These are phyloP conservation scores for Agastache rugosa DNA, from an alignment of 257 asterid species.

Conservation along the genomic window DNA sequence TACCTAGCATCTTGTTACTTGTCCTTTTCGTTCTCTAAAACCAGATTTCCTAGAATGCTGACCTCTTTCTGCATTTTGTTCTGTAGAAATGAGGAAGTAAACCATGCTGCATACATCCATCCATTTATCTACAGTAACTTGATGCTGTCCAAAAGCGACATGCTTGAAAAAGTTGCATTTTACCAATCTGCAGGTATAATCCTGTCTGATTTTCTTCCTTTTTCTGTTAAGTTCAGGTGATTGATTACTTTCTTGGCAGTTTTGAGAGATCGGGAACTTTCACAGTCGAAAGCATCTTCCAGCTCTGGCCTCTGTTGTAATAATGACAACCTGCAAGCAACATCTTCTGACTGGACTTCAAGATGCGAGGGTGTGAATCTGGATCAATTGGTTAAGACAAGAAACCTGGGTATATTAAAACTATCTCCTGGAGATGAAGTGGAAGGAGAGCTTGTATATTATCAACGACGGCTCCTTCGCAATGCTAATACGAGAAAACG, in stretches of 20 bases:
- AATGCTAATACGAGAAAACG: constrained; percentile 60
- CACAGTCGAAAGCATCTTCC: constrained; percentile 76
- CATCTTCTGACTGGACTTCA: constrained; percentile 46
- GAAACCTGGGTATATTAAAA: constrained; percentile 58
- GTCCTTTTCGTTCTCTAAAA: neutral
- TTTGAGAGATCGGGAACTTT: constrained; percentile 62
- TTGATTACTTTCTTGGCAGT: constrained; percentile 56
- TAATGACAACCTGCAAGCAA: constrained; percentile 46
- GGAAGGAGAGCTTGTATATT: constrained; percentile 88
- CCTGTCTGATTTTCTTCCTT: constrained; percentile 35
- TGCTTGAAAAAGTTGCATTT: constrained; percentile 42
- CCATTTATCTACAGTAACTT: constrained; percentile 65
- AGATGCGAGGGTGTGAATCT: constrained; percentile 49
- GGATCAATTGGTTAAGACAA: constrained; percentile 59
- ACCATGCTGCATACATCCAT: constrained; percentile 56
- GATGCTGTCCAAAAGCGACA: constrained; percentile 51
- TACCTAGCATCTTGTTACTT: constrained; percentile 7
- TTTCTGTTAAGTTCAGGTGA: constrained; percentile 35
- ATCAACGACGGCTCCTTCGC: constrained; percentile 67
- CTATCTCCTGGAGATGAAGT: constrained; percentile 90
- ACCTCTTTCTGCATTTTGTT: constrained; percentile 31
- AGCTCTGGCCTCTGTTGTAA: constrained; percentile 82
- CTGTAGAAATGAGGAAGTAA: constrained; percentile 60
- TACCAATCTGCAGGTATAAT: constrained; percentile 57
- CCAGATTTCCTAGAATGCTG: constrained; percentile 24